A percentile compares a stretch with the other conserved stretches of the same genome.
These are phyloP conservation scores for Botryotinia narcissicola DNA, from an alignment of 2,329 filamentous ascomycete species.

Conservation along the genomic window DNA sequence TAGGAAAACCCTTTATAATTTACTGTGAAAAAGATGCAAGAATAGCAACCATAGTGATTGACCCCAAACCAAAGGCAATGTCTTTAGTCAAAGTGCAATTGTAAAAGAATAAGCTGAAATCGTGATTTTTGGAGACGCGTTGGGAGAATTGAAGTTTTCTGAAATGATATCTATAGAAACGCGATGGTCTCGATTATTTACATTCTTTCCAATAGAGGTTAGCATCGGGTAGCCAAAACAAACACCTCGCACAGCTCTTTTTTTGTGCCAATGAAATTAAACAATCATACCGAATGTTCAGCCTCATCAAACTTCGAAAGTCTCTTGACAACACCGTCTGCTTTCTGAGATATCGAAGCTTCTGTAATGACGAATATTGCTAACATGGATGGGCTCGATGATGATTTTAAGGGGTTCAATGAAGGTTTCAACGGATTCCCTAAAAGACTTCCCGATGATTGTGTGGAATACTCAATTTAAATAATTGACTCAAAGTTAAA, in stretches of 20 bases:
- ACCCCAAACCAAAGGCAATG: conserved; percentile 33
- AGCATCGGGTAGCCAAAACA: conserved; percentile 19
- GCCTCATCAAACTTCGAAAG: conserved; percentile 1
- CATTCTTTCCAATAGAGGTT: conserved; percentile 23
- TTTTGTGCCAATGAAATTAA: neutral
- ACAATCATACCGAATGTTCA: neutral
- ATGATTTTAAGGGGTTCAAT: conserved; percentile 64
- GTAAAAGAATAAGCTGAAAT: conserved; percentile 12
- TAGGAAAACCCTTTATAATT: conserved; percentile 26
- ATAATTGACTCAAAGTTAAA: conserved; percentile 59
- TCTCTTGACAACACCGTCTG: neutral
- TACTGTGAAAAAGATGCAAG: conserved; percentile 29
- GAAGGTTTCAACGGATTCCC: conserved; percentile 59
- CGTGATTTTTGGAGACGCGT: neutral
- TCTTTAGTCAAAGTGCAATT: conserved; percentile 11
- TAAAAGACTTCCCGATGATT: conserved; percentile 74
- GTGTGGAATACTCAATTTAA: conserved; percentile 80
- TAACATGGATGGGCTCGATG: conserved; percentile 43
- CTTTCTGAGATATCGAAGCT: neutral
- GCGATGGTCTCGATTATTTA: conserved; percentile 33
- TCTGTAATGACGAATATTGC: neutral
- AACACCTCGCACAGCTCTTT: neutral
- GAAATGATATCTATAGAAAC: conserved; percentile 23
- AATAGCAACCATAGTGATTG: conserved; percentile 32
- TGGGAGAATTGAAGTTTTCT: conserved; percentile 8